phyloP scores from a whole-genome alignment of 148 eudicot species.

The Suaeda aralocaspica region DNA sequence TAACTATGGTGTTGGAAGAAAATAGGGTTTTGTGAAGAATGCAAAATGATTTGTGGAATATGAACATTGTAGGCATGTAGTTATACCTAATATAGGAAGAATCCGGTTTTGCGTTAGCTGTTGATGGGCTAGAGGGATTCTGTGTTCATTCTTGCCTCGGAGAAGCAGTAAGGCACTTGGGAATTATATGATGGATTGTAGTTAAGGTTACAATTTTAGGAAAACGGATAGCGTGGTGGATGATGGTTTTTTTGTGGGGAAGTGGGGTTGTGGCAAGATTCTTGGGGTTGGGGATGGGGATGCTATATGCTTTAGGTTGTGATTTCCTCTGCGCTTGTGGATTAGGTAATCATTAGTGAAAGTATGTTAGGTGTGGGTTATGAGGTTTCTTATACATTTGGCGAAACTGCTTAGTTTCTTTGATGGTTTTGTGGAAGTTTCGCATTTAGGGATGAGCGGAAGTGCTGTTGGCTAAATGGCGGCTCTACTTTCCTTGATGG shows the following conservation, averaged over 20 bases:
- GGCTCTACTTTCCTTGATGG: too few species aligned
- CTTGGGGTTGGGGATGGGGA: neutral
- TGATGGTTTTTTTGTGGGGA: neutral
- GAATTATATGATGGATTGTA: too few species aligned
- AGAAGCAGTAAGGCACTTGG: neutral
- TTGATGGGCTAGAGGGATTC: neutral
- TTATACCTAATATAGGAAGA: neutral
- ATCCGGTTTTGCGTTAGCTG: neutral
- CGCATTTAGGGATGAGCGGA: too few species aligned
- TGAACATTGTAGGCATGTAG: neutral
- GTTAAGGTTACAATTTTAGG: neutral
- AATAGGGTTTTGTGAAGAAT: conserved; percentile 14
- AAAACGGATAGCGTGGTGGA: too few species aligned
- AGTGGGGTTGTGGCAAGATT: too few species aligned
- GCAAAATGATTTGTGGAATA: neutral
- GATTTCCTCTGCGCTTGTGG: neutral
- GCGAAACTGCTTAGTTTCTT: too few species aligned
- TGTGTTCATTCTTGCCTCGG: neutral
- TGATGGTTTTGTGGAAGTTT: too few species aligned
- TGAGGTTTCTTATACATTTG: too few species aligned
- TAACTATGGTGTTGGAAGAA: neutral
- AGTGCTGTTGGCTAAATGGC: too few species aligned
- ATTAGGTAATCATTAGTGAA: neutral
- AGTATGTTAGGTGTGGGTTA: too few species aligned
- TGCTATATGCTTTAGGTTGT: neutral